Conservation (phyloP, 2,329 filamentous ascomycete genomes). For the Fusarium marasasianum region DNA sequence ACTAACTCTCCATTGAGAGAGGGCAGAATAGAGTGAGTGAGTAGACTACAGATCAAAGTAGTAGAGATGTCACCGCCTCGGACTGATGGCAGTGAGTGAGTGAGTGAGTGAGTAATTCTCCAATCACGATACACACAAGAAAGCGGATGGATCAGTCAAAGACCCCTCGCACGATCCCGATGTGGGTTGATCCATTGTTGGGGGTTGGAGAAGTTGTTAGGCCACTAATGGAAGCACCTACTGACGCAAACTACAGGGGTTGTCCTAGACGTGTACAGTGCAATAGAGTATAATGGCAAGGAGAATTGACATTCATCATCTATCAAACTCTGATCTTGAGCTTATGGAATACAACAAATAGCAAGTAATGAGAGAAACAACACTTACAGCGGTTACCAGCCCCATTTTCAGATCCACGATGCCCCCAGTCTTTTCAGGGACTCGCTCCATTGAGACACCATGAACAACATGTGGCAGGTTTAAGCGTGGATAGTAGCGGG, state of each 20-base stretch:
- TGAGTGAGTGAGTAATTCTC: conserved; percentile 24
- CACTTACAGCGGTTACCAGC: neutral
- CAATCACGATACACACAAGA: conserved; percentile 35
- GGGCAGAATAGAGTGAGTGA: neutral
- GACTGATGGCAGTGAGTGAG: conserved; percentile 2
- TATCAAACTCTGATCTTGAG: neutral
- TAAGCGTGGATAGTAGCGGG: conserved; percentile 1
- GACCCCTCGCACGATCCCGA: conserved; percentile 27
- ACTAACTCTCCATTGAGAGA: conserved; percentile 10
- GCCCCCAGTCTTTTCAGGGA: neutral
- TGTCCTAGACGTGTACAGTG: neutral
- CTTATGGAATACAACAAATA: neutral
- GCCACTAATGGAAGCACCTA: neutral
- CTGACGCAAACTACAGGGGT: conserved; percentile 6
- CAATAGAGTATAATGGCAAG: neutral
- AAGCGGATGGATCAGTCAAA: conserved; percentile 27
- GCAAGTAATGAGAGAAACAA: neutral
- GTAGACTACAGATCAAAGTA: neutral
- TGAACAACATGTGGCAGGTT: conserved; percentile 16
- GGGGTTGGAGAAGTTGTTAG: neutral
- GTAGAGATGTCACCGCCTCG: conserved; percentile 27
- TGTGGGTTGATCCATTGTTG: conserved; percentile 33
- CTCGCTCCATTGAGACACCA: neutral
- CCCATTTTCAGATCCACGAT: conserved; percentile 14
- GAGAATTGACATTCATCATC: too few relatives aligned